Conservation (phyloP, 805 yeast species). For the Phaffomyces antillensis region DNA sequence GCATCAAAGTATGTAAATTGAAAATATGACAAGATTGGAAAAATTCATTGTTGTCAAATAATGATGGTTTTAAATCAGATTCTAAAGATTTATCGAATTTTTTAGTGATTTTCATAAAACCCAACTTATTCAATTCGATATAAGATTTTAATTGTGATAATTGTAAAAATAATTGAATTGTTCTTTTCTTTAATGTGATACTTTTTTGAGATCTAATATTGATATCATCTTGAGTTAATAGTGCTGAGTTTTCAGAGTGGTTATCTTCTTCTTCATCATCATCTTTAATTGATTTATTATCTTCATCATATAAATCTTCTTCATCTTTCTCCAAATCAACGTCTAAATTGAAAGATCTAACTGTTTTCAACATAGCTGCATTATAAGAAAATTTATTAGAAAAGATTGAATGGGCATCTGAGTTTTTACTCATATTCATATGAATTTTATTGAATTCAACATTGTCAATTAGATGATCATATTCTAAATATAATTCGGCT, state of each 20-base stretch:
- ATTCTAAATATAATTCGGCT: conserved; percentile 36
- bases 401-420: conserved; percentile 18
- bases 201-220: conserved; percentile 43
- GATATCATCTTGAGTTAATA: conserved; percentile 42
- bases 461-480: conserved; percentile 40
- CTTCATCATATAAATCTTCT: conserved; percentile 25
- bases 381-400: conserved; percentile 19
- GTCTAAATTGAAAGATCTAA: conserved; percentile 16
- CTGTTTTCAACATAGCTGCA: conserved; percentile 15
- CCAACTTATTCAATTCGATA: conserved; percentile 77
- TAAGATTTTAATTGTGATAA: conserved; percentile 78
- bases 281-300: conserved; percentile 21
- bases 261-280: conserved; percentile 34
- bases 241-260: conserved; percentile 39
- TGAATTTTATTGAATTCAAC: conserved; percentile 32
- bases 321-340: conserved; percentile 11
- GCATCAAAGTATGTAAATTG: conserved; percentile 35
- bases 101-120: conserved; percentile 80
- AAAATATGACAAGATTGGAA: conserved; percentile 51
- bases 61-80: conserved; percentile 41
- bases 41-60: conserved; percentile 39
- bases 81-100: conserved; percentile 81
- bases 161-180: conserved; percentile 57
- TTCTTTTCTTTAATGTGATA: conserved; percentile 62
- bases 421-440: conserved; percentile 17